phyloP scores from a whole-genome alignment of 352 stramenopile genomes.

The Globisporangium parvum region DNA sequence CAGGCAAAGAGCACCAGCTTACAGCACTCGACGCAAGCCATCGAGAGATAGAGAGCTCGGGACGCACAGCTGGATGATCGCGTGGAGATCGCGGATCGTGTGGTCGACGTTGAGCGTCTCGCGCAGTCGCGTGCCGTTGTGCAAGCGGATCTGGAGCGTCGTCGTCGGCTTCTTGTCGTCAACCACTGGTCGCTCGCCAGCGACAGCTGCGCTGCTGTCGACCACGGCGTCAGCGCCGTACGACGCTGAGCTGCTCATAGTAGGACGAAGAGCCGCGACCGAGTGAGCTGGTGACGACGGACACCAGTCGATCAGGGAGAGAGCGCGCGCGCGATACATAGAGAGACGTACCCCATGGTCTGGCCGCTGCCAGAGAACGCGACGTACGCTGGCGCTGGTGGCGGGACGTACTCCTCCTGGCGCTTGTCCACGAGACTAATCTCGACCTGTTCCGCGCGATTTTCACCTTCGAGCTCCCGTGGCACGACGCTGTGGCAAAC shows the following conservation, averaged over 20 bases:
- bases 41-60: background rate
- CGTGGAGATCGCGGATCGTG: constrained; percentile 84
- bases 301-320: background rate
- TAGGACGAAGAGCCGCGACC: background rate
- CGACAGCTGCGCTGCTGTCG: constrained; percentile 21
- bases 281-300: background rate
- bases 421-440: constrained; percentile 85
- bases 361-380: constrained; percentile 83
- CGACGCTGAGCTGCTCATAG: constrained; percentile 21
- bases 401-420: constrained; percentile 73
- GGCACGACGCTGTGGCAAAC: constrained; percentile 46
- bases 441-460: constrained; percentile 63
- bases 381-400: constrained; percentile 68
- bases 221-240: constrained; percentile 47
- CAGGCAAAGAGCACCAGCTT: background rate
- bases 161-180: constrained; percentile 86
- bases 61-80: constrained; percentile 76
- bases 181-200: constrained; percentile 50
- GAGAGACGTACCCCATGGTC: constrained; percentile 46
- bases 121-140: constrained; percentile 72
- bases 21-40: background rate
- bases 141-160: constrained; percentile 84
- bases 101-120: constrained; percentile 86
- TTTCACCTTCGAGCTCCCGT: constrained; percentile 65
- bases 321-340: constrained; percentile 6